Evolutionary conservation across 73 alveolate genomes (phyloP).

Genomic region (Uronychia setigera): DNA sequence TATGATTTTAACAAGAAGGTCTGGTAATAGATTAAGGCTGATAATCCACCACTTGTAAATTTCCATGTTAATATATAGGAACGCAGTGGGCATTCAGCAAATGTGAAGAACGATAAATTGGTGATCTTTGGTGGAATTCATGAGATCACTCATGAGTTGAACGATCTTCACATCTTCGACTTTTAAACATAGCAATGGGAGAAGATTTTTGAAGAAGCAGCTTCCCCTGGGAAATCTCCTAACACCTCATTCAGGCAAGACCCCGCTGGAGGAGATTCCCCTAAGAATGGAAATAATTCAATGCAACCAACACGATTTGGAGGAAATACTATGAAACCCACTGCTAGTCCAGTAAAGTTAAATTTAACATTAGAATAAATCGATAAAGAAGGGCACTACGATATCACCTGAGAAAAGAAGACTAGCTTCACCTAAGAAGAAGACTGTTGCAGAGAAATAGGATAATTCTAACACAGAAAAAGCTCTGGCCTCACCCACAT

Average conservation of each 20-base stretch:
- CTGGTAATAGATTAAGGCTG: conserved; percentile 44
- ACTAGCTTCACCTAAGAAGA: not conserved
- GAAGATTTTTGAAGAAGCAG: conserved; percentile 63
- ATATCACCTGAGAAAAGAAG: not conserved
- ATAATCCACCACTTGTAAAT: not conserved
- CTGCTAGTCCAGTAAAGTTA: not conserved
- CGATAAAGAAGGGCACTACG: not conserved
- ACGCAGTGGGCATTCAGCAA: conserved; percentile 68
- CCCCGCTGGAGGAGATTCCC: conserved; percentile 5
- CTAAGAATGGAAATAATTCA: too few relatives aligned
- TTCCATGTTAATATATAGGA: not conserved
- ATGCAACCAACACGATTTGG: too few relatives aligned
- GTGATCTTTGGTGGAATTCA: conserved; percentile 80
- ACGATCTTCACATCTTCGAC: conserved; percentile 71
- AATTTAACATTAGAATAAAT: not conserved
- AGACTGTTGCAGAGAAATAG: not conserved
- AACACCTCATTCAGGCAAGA: not conserved
- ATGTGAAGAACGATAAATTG: conserved; percentile 34
- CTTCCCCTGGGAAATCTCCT: conserved; percentile 24
- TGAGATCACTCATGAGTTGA: conserved; percentile 80
- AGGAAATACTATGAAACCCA: too few relatives aligned
- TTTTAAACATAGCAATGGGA: conserved; percentile 58
- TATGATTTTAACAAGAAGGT: conserved; percentile 34
- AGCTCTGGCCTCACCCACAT: conserved; percentile 61
- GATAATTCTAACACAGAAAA: not conserved